Evolutionary conservation across 2,329 filamentous ascomycete species (phyloP).

Genomic region (Penicillium thymicola): DNA sequence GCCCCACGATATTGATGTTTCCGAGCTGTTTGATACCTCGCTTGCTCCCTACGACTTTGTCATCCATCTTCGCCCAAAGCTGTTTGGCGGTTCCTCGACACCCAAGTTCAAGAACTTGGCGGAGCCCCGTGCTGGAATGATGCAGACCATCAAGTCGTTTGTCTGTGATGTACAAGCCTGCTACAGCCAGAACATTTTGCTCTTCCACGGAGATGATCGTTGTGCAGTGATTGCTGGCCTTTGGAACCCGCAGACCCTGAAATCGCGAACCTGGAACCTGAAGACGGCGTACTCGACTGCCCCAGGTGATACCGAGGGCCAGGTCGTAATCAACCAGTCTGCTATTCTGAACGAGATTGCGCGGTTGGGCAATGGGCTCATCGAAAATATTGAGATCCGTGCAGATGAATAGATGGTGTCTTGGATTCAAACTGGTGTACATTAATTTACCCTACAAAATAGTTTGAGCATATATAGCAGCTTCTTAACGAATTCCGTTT

Average conservation of each 20-base stretch:
- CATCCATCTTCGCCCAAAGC: slow-evolving; percentile 64
- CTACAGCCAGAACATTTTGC: slow-evolving; percentile 69
- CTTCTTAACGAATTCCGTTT: background rate
- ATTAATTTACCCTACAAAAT: slow-evolving; percentile 10
- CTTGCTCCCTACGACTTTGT: slow-evolving; percentile 80
- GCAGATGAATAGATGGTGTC: slow-evolving; percentile 12
- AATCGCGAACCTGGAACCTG: slow-evolving; percentile 34
- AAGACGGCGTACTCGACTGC: slow-evolving; percentile 39
- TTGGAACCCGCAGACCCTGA: slow-evolving; percentile 56
- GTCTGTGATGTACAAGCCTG: slow-evolving; percentile 63
- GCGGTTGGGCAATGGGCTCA: slow-evolving; percentile 57
- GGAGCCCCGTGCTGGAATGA: slow-evolving; percentile 49
- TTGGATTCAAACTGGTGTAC: slow-evolving; percentile 18
- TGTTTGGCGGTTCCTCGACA: slow-evolving; percentile 38
- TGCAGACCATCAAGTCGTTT: slow-evolving; percentile 62
- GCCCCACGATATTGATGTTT: slow-evolving; percentile 53
- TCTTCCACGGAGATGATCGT: slow-evolving; percentile 67
- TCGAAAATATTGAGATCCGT: slow-evolving; percentile 62
- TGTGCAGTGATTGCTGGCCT: slow-evolving; percentile 61
- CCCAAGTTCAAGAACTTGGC: slow-evolving; percentile 75
- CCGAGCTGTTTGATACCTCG: slow-evolving; percentile 68
- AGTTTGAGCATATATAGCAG: background rate
- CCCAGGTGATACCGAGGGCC: slow-evolving; percentile 20
- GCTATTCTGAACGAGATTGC: slow-evolving; percentile 46
- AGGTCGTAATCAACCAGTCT: slow-evolving; percentile 37